These are phyloP conservation scores for Fusarium ambrosium DNA, from an alignment of 2,329 filamentous ascomycete species.

Conservation along the genomic window DNA sequence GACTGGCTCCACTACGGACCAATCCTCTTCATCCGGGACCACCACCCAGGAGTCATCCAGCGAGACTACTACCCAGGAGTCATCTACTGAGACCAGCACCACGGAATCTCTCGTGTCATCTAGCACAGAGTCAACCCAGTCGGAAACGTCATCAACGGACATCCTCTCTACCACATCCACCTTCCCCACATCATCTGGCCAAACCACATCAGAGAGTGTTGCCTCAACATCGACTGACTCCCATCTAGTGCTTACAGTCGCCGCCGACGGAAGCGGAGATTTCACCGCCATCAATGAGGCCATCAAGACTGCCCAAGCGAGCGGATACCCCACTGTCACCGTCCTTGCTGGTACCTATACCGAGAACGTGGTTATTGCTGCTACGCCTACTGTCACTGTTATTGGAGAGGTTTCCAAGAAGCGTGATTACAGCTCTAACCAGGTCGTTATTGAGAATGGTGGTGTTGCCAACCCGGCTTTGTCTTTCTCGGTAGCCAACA, in stretches of 20 bases:
- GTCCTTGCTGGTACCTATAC: constrained; percentile 61
- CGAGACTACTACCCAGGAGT: background rate
- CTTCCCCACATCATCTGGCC: constrained; percentile 15
- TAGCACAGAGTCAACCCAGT: background rate
- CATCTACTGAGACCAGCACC: background rate
- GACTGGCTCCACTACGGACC: background rate
- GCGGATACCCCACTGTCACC: constrained; percentile 57
- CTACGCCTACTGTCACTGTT: constrained; percentile 58
- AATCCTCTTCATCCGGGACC: background rate
- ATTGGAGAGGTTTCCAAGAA: constrained; percentile 54
- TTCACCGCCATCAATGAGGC: constrained; percentile 61
- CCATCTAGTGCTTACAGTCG: constrained; percentile 56
- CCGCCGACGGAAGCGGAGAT: constrained; percentile 58
- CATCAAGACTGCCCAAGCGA: constrained; percentile 56
- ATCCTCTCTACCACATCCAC: constrained; percentile 20
- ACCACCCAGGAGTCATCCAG: background rate
- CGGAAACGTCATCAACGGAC: constrained; percentile 10
- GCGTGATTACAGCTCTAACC: constrained; percentile 25
- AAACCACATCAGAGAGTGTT: constrained; percentile 24
- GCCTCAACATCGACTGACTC: constrained; percentile 36
- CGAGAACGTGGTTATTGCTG: constrained; percentile 56
- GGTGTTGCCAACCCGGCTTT: constrained; percentile 13
- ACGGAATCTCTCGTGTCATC: background rate
- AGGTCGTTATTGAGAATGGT: constrained; percentile 33
- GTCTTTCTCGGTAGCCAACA: constrained; percentile 3